A percentile compares a stretch with the other conserved stretches of the same genome.
phyloP scores from a whole-genome alignment of 306 rosid genomes.

The Malus fusca region DNA sequence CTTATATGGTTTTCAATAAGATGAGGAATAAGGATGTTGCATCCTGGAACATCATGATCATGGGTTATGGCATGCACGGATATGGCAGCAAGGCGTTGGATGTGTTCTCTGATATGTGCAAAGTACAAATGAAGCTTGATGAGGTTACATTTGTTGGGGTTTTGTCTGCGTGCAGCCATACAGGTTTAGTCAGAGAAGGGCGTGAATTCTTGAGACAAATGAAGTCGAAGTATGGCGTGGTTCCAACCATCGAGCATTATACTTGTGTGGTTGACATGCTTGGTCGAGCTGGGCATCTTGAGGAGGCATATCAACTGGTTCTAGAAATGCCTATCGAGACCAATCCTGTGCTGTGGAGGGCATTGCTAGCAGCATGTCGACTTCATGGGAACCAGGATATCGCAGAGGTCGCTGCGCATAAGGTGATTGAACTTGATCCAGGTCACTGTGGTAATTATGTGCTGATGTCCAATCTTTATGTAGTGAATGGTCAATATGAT shows the following conservation, averaged over 20 bases:
- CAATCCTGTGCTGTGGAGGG: constrained; percentile 72
- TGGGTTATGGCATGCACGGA: constrained; percentile 79
- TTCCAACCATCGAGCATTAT: constrained; percentile 78
- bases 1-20: constrained; percentile 40
- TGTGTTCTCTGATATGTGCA: constrained; percentile 44
- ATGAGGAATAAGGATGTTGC: constrained; percentile 64
- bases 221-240: constrained; percentile 47
- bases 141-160: constrained; percentile 64
- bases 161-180: constrained; percentile 71
- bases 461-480: constrained; percentile 66
- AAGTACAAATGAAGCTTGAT: constrained; percentile 38
- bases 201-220: constrained; percentile 44
- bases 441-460: constrained; percentile 73
- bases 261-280: constrained; percentile 80
- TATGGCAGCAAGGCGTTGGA: constrained; percentile 48
- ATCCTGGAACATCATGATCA: constrained; percentile 87
- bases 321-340: constrained; percentile 51
- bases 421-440: constrained; percentile 64
- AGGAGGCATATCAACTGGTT: constrained; percentile 53
- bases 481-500: constrained; percentile 54
- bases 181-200: constrained; percentile 65
- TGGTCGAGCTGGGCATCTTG: constrained; percentile 60
- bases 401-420: constrained; percentile 49
- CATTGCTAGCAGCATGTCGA: constrained; percentile 70
- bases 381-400: constrained; percentile 53